phyloP scores from a whole-genome alignment of 192 early-diverging fungal species.

The Pecoramyces ruminantium region DNA sequence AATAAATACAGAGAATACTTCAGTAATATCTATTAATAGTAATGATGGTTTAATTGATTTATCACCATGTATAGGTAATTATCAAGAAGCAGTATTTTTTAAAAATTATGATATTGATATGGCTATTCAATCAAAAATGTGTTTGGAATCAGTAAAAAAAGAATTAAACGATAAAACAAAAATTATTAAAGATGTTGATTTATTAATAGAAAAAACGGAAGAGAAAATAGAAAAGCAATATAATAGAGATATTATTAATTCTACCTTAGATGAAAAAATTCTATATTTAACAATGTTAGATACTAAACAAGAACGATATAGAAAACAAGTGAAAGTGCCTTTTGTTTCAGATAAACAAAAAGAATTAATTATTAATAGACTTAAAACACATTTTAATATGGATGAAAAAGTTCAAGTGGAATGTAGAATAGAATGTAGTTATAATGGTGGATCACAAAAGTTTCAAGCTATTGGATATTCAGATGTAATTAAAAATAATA shows the following conservation, averaged over 20 bases:
- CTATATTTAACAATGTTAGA: background rate
- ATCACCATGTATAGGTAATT: background rate
- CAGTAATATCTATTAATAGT: background rate
- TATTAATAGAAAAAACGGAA: background rate
- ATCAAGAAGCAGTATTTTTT: background rate
- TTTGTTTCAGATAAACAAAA: background rate
- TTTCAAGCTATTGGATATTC: background rate
- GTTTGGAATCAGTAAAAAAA: background rate
- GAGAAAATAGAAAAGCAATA: background rate
- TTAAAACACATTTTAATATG: background rate
- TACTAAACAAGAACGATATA: background rate
- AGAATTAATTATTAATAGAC: background rate
- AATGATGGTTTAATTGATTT: background rate
- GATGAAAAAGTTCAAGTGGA: background rate
- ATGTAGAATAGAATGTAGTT: background rate
- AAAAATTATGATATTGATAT: background rate
- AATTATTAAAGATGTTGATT: background rate
- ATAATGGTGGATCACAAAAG: background rate
- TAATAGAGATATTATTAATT: background rate
- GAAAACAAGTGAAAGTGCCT: background rate
- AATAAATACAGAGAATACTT: background rate
- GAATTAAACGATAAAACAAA: background rate
- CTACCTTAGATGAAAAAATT: background rate
- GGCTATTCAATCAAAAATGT: background rate
- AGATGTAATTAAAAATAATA: background rate